Evolutionary conservation across 176 grass and related monocot species (phyloP).

Genomic region (Cymbopogon citratus): DNA sequence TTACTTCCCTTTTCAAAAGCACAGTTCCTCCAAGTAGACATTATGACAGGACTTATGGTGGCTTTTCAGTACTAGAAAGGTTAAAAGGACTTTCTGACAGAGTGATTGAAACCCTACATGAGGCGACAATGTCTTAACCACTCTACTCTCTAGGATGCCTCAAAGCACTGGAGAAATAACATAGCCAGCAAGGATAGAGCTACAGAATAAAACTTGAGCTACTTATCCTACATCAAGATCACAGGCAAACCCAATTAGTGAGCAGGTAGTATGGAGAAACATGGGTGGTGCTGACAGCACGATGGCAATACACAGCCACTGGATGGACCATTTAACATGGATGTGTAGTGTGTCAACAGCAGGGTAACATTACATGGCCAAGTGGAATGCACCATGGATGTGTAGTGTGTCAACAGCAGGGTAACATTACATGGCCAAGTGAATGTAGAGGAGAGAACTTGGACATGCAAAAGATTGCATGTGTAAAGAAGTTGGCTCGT

Average conservation of each 20-base stretch:
- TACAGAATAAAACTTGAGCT: neutral
- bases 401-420: neutral
- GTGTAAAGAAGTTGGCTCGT: neutral
- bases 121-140: neutral
- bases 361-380: neutral
- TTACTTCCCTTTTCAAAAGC: neutral
- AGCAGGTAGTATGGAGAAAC: neutral
- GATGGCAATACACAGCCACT: neutral
- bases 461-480: neutral
- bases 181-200: neutral
- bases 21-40: neutral
- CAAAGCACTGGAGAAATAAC: neutral
- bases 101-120: neutral
- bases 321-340: neutral
- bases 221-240: neutral
- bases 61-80: neutral
- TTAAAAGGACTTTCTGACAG: neutral
- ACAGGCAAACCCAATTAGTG: neutral
- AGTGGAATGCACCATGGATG: no score
- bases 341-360: neutral
- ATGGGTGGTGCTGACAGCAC: slow-evolving; percentile 1
- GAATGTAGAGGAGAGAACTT: neutral
- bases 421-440: neutral
- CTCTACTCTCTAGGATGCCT: neutral
- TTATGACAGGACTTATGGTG: neutral